Conservation (phyloP, 2,329 filamentous ascomycete species). For the Ampelomyces quisqualis region DNA sequence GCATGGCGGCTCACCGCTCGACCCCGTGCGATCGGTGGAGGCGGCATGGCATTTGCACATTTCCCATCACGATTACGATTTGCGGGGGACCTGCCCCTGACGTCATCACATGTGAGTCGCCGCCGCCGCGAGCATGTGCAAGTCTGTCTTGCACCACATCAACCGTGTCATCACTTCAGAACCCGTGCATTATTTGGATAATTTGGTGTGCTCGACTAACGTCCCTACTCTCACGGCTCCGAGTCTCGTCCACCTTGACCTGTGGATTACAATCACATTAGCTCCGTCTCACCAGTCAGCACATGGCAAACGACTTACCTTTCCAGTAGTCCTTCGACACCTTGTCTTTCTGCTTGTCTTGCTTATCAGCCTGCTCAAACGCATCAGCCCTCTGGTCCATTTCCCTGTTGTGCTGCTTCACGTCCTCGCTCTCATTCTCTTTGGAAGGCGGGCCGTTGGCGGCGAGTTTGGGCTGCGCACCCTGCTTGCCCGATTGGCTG, state of each 20-base stretch:
- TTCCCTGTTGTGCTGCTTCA: constrained; percentile 49
- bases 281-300: not conserved
- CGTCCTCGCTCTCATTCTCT: constrained; percentile 40
- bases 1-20: not conserved
- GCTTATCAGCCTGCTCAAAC: constrained; percentile 40
- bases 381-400: constrained; percentile 48
- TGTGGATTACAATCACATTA: constrained; percentile 12
- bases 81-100: constrained; percentile 23
- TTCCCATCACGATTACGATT: constrained; percentile 26
- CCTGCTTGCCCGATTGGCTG: constrained; percentile 25
- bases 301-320: constrained; percentile 27
- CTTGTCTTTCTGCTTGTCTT: constrained; percentile 46
- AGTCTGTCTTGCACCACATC: not conserved
- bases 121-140: not conserved
- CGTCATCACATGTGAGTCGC: constrained; percentile 22
- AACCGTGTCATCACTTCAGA: not conserved
- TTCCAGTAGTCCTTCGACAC: constrained; percentile 45
- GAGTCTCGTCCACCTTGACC: constrained; percentile 2
- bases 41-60: constrained; percentile 30
- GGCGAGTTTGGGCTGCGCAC: constrained; percentile 48
- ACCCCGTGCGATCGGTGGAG: not conserved
- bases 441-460: constrained; percentile 38
- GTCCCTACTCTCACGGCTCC: constrained; percentile 16
- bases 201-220: too few species aligned
- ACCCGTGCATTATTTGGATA: too few species aligned